Conservation (phyloP, 768 basidiomycete genomes). For the Mrakia frigida region DNA sequence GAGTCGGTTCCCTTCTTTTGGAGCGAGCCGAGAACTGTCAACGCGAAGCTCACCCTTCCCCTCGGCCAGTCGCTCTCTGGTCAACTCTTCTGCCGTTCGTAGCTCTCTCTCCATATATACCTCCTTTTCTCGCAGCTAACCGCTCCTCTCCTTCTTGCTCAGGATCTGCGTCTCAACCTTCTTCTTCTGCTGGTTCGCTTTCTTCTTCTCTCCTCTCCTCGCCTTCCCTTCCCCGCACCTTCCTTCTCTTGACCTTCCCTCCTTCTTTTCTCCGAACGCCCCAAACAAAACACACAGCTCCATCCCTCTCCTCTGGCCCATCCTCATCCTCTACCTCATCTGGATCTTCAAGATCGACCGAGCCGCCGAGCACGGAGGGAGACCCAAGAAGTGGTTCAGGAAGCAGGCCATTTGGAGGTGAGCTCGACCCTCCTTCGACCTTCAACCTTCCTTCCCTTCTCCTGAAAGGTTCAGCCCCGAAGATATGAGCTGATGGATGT, state of each 20-base stretch:
- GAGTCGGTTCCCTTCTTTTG: background rate
- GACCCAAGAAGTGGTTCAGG: constrained; percentile 70
- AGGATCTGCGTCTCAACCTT: constrained; percentile 25
- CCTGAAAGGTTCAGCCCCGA: background rate
- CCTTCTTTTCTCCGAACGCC: background rate
- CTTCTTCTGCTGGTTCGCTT: constrained; percentile 26
- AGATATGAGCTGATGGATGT: background rate
- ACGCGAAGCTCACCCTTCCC: background rate
- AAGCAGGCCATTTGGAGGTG: constrained; percentile 66
- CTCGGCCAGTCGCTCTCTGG: constrained; percentile 28
- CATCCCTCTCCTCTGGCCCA: constrained; percentile 80
- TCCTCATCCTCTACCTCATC: constrained; percentile 66
- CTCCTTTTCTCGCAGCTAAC: background rate
- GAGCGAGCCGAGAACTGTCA: background rate
- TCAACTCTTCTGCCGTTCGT: constrained; percentile 29
- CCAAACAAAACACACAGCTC: constrained; percentile 56
- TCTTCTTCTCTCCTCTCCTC: background rate
- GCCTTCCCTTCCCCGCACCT: background rate
- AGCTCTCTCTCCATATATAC: too few relatives aligned
- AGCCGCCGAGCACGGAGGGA: constrained; percentile 65
- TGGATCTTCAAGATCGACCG: constrained; percentile 75
- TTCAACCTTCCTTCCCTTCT: too few relatives aligned
- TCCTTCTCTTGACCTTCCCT: background rate
- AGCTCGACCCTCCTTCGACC: background rate
- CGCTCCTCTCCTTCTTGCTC: background rate